Evolutionary conservation across 192 early-diverging fungal genomes (phyloP), one percentile per base, ranked within the genome.

Genomic region (Phycomyces blakesleeanus): DNA sequence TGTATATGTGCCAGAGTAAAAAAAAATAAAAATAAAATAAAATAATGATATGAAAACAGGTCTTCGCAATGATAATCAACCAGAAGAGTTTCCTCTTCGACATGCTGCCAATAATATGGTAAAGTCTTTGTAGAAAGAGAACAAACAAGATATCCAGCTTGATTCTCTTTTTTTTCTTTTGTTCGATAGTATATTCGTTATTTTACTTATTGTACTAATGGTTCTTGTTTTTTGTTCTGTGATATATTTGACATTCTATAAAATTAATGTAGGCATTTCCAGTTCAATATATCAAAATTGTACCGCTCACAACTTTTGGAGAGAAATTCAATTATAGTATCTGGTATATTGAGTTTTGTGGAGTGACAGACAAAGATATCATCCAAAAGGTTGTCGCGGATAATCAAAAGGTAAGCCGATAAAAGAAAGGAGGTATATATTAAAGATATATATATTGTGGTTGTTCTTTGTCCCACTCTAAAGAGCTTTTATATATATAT

Each of bases 281-380:
- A 11, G 89, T 91, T 58, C 91, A 88, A 64, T 97, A 91, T 63
- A 87, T 98, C 63, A 95, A 94, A 83, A 95, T 98, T 56, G 87
- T 90, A 20, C 96, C 96, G 27, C 72, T 95, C 42, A 76, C 91
- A 60, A 90, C 96, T 0, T 91, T 91, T 82, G 93, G 91, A 21
- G 82, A 91, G 55, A 95, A 96, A 61, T 97, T 96, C 73, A 95
- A 93, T 76, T 97, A 95, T 76, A 90, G 87, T 58, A 89, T 98
- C 20, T 98, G 96, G 96, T 91, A 89, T 73, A 81, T 97, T 8
- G 93, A 96, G 78, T 67, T 97, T 12, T 83, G 81, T 40, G 96
- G 96, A 0, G 81, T 90, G 10, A 74, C 78, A 37, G 83, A 95
- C 41, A 34, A 54, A 4, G 12, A 53, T 4, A 21, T 55, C 0